These are phyloP conservation scores for Phaeophleospora eucalypticola DNA, from an alignment of 2,329 filamentous ascomycete species.

Conservation along the genomic window DNA sequence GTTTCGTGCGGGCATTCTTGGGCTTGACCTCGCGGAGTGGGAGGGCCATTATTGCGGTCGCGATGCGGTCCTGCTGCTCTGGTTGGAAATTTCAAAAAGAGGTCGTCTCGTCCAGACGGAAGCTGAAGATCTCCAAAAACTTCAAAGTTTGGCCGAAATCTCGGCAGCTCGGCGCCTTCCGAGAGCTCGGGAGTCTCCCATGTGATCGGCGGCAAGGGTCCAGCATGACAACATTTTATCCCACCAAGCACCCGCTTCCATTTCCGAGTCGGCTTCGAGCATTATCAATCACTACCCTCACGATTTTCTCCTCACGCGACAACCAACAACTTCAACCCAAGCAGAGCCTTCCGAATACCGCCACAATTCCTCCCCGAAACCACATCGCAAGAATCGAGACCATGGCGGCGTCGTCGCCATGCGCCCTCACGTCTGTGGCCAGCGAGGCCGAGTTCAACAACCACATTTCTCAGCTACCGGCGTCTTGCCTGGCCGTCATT, in stretches of 20 bases:
- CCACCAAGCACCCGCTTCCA: not conserved
- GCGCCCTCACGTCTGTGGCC: slow-evolving; percentile 69
- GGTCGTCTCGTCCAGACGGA: not conserved
- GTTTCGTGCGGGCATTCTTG: slow-evolving; percentile 84
- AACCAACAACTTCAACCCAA: not conserved
- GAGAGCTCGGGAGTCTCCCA: not conserved
- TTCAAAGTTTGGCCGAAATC: not conserved
- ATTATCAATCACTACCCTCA: too few species aligned
- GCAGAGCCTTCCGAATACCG: not conserved
- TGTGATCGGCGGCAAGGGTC: not conserved
- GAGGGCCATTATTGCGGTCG: slow-evolving; percentile 19
- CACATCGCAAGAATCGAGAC: slow-evolving; percentile 4
- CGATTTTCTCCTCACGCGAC: too few species aligned
- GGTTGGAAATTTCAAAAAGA: not conserved
- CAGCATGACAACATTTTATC: not conserved
- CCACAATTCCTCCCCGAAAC: slow-evolving; percentile 8
- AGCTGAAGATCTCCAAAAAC: not conserved
- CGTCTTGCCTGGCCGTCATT: slow-evolving; percentile 71
- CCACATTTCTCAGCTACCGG: slow-evolving; percentile 61
- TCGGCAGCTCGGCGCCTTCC: not conserved
- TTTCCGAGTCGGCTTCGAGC: too few species aligned
- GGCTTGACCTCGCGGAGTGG: slow-evolving; percentile 59
- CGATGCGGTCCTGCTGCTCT: not conserved
- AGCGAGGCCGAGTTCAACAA: slow-evolving; percentile 69
- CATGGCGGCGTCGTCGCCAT: slow-evolving; percentile 15